Base-by-base conservation (phyloP, 2,329 filamentous ascomycete species). In the Orbilia blumenaviensis region DNA sequence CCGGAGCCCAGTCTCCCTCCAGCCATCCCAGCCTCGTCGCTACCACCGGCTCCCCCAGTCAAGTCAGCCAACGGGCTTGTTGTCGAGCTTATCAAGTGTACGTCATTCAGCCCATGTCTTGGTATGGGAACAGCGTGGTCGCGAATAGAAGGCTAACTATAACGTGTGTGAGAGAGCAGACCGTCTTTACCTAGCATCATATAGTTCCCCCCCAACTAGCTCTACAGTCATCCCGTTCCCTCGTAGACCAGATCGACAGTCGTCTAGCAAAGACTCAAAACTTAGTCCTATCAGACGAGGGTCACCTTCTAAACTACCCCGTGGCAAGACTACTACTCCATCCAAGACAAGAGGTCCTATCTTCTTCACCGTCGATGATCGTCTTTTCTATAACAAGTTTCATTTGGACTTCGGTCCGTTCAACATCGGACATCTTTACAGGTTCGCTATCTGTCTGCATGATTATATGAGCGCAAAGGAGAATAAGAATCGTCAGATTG, bases 351-450 rank as follows among this genome's bases (percentile, higher is more conserved):
- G 86, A 63, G 88, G 87, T 79, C 95, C 95, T 0, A 94, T 92
- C 82, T 99, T 98, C 85, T 99, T 99, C 84, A 94, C 93, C 60
- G 90, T 98, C 79, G 95, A 99, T 82, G 92, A 96, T 82, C 91
- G 87, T 42, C 89, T 99, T 48, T 87, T 97, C 52, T 99, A 99
- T 87, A 99, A 99, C 83, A 94, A 94, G 32, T 99, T 99, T 84
- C 94, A 98, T 84, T 94, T 96, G 81, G 95, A 99, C 84, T 99
- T 99, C 83, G 95, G 95, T 81, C 95, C 95, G 81, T 86, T 99
- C 74, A 95, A 99, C 85, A 96, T 99, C 80, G 95, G 95, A 25
- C 95, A 99, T 83, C 86, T 99, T 42, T 99, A 98, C 86, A 89
- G 95, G 78, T 99, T 98, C 83, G 94, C 95, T 3, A 92, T 98